Evolutionary conservation across 352 stramenopile genomes (phyloP).

Genomic region (Phytophthora pistaciae): DNA sequence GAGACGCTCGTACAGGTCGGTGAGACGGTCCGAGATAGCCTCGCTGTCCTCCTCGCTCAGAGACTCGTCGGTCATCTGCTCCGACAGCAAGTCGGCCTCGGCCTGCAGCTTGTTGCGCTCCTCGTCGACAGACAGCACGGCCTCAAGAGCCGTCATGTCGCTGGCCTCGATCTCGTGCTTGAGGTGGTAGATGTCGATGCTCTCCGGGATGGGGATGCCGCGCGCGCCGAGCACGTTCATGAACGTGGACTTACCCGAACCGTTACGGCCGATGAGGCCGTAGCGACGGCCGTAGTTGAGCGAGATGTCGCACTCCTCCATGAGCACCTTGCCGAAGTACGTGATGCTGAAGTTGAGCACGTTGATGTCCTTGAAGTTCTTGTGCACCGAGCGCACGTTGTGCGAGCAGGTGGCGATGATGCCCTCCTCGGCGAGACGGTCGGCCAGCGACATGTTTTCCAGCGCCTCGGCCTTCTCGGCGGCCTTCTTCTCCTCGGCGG

Average conservation of each 20-base stretch:
- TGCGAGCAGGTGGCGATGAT: conserved; percentile 98
- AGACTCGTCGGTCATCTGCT: conserved; percentile 90
- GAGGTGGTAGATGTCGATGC: conserved; percentile 97
- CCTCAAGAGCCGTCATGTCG: conserved; percentile 95
- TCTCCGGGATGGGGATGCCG: conserved; percentile 95
- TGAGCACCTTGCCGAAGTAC: conserved; percentile 96
- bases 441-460: conserved; percentile 79
- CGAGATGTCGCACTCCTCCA: conserved; percentile 97
- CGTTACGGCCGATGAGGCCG: conserved; percentile 97
- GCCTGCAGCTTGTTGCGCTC: conserved; percentile 94
- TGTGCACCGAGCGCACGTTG: conserved; percentile 91
- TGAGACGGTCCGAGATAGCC: conserved; percentile 92
- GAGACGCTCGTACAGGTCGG: conserved; percentile 95
- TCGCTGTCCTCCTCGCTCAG: conserved; percentile 89
- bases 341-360: conserved; percentile 97
- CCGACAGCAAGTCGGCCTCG: conserved; percentile 94
- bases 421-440: conserved; percentile 93
- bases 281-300: conserved; percentile 99
- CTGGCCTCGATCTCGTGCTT: conserved; percentile 97
- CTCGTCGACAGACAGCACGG: conserved; percentile 96
- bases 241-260: conserved; percentile 97
- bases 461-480: conserved; percentile 71
- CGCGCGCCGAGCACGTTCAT: conserved; percentile 97
- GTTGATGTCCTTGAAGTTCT: conserved; percentile 98
- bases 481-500: conserved; percentile 82